Percentiles rank a stretch among this genome's conserved stretches.
Conservation (phyloP, 1,284 basidiomycete species). For the Moesziomyces sp. region DNA sequence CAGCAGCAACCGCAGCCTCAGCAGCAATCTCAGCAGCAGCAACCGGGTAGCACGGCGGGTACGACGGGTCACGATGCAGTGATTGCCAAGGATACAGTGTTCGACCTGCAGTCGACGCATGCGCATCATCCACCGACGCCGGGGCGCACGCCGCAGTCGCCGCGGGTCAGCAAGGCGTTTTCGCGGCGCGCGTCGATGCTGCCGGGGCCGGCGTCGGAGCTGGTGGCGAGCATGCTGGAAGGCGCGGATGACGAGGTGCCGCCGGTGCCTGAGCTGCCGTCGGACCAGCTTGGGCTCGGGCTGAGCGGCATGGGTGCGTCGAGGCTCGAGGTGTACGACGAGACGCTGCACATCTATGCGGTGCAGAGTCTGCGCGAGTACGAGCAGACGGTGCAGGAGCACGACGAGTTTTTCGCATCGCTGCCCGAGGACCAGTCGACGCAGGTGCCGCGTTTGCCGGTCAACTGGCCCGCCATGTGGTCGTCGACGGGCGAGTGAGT, state of each 20-base stretch:
- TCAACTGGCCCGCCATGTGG: slow-evolving; percentile 57
- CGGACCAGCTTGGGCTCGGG: slow-evolving; percentile 25
- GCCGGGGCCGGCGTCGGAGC: slow-evolving; percentile 56
- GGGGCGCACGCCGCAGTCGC: slow-evolving; percentile 35
- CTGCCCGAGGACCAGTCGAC: slow-evolving; percentile 43
- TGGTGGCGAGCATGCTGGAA: slow-evolving; percentile 39
- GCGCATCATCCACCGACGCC: slow-evolving; percentile 35
- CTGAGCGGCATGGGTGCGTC: slow-evolving; percentile 17
- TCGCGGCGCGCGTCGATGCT: slow-evolving; percentile 56
- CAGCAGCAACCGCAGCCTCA: slow-evolving; percentile 1
- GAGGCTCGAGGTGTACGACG: slow-evolving; percentile 41
- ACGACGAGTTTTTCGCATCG: slow-evolving; percentile 59
- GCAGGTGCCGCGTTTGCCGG: slow-evolving; percentile 55
- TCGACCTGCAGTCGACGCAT: slow-evolving; percentile 58
- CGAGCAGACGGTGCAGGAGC: slow-evolving; percentile 63
- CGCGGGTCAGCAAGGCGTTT: slow-evolving; percentile 55
- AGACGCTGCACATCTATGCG: slow-evolving; percentile 59
- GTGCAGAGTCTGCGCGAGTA: slow-evolving; percentile 61
- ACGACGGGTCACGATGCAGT: slow-evolving; percentile 28
- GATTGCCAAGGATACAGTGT: slow-evolving; percentile 55
- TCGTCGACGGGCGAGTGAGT: slow-evolving; percentile 31
- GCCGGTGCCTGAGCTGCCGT: slow-evolving; percentile 45
- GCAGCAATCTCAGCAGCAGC: slow-evolving; percentile 8
- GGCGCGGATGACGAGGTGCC: slow-evolving; percentile 32
- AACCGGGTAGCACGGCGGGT: neutral